Percentiles rank a stretch among this genome's conserved stretches.
These are phyloP conservation scores for Centaurea solstitialis DNA, from an alignment of 129 eudicot species.

Conservation along the genomic window DNA sequence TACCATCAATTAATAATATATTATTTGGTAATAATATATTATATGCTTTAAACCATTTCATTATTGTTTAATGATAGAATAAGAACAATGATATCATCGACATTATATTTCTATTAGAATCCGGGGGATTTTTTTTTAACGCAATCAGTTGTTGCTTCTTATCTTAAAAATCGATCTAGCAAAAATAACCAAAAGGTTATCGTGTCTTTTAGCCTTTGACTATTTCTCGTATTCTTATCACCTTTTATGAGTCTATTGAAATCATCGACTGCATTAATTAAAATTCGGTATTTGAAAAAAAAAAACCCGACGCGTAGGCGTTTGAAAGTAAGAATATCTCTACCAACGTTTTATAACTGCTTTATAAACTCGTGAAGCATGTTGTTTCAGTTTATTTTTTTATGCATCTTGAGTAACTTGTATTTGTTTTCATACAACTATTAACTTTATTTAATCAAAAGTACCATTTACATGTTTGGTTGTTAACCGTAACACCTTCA, in stretches of 20 bases:
- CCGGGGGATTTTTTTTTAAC: neutral
- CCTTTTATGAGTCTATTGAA: neutral
- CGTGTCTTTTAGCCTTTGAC: neutral
- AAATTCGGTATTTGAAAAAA: neutral
- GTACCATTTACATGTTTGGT: neutral
- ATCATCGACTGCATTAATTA: neutral
- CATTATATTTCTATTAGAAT: neutral
- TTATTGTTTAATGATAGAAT: neutral
- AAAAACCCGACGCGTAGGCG: neutral
- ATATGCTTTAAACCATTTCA: neutral
- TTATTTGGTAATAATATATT: too few relatives aligned
- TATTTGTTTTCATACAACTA: neutral
- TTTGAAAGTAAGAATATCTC: too few relatives aligned
- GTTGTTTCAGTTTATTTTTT: neutral
- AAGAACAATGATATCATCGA: neutral
- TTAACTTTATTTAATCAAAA: neutral
- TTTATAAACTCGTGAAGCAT: neutral
- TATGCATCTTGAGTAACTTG: neutral
- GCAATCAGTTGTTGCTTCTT: neutral
- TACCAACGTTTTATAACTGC: neutral
- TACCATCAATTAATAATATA: neutral
- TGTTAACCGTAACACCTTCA: too few relatives aligned
- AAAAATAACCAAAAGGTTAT: neutral
- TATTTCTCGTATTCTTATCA: neutral
- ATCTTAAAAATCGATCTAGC: neutral